Evolutionary conservation across 164 flowering plant genomes (phyloP), one percentile per base, ranked within the genome.

Genomic region (Dillenia turbinata): DNA sequence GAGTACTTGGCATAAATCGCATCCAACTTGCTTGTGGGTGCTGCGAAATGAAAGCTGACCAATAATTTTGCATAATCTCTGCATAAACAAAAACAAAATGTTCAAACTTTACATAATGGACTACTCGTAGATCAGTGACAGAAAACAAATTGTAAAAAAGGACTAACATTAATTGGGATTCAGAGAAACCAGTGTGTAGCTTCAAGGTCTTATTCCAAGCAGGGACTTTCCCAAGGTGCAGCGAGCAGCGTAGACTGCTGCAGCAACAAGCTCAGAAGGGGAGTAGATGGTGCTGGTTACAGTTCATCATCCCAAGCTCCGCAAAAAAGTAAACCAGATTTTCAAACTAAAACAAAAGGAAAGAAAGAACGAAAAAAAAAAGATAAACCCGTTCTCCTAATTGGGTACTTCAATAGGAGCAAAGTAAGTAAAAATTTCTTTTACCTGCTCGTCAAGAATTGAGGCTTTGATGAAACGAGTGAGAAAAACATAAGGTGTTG

Each of bases 251-350:
- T 69, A 69, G 40, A 71, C 72, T 26, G 75, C 69, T 1, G 71
- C 60, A 1, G 22, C 17, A 72, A 72, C 33, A 75, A 12, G 22
- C 66, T 63, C 64, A 5, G 72, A 75, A 33, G 75, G 69, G 12
- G 64, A 60, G 51, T 57, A 68, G 48, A 40, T 61, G 24, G 61
- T 51, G 4, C 59, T 54, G 5, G 55, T 63, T 11, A 52, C 48
- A 71, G 15, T 75, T 50, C 67, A 71, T 52, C 66, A 71, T 9
- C n/a, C 72, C 78, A 26, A 75, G 66, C 61, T 75, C 78, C 45
- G 72, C 75, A 5, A 64, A 53, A 52, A 60, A 75, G 57, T 51
- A 71, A 0, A 56, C 64, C 78, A 68, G 67, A 47, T 64, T 60
- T 49, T 67, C 75, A 66, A 67, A 52, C 78, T 66, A 33, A 13